Conservation (phyloP, 345 rosid genomes). For the Salix udensis region DNA sequence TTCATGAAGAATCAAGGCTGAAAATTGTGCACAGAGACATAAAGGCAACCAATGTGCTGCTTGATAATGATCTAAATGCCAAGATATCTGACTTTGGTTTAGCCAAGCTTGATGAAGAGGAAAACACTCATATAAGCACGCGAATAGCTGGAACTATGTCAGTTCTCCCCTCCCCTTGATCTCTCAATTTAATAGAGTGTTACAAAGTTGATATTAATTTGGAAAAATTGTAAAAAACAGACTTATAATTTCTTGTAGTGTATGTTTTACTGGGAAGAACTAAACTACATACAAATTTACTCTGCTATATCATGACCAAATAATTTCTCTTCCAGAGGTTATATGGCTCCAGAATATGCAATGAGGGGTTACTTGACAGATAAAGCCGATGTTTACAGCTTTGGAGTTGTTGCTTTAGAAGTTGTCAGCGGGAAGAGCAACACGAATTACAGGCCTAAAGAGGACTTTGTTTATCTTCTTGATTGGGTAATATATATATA, state of each 20-base stretch:
- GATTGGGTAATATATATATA: constrained; percentile 54
- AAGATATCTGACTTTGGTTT: constrained; percentile 71
- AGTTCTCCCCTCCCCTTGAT: constrained; percentile 8
- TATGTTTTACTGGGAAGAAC: too few relatives aligned
- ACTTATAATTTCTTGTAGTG: too few relatives aligned
- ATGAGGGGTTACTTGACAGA: constrained; percentile 97
- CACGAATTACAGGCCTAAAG: constrained; percentile 87
- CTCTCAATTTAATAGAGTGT: neutral
- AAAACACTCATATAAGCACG: constrained; percentile 67
- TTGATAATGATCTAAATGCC: constrained; percentile 52
- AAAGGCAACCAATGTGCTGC: constrained; percentile 70
- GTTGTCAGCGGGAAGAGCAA: constrained; percentile 91
- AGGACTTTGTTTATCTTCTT: constrained; percentile 87
- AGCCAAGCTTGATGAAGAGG: constrained; percentile 72
- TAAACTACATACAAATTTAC: too few relatives aligned
- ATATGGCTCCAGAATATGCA: constrained; percentile 98
- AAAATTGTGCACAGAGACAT: constrained; percentile 74
- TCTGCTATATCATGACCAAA: neutral
- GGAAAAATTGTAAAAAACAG: too few relatives aligned
- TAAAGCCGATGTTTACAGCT: constrained; percentile 88
- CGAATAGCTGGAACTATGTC: constrained; percentile 69
- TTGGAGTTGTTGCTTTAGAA: constrained; percentile 76
- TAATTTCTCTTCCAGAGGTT: constrained; percentile 50
- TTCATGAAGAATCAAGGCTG: constrained; percentile 65
- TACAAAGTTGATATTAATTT: too few relatives aligned